Conservation (phyloP, 169 alveolate species). For the Toxoplasma gondii region DNA sequence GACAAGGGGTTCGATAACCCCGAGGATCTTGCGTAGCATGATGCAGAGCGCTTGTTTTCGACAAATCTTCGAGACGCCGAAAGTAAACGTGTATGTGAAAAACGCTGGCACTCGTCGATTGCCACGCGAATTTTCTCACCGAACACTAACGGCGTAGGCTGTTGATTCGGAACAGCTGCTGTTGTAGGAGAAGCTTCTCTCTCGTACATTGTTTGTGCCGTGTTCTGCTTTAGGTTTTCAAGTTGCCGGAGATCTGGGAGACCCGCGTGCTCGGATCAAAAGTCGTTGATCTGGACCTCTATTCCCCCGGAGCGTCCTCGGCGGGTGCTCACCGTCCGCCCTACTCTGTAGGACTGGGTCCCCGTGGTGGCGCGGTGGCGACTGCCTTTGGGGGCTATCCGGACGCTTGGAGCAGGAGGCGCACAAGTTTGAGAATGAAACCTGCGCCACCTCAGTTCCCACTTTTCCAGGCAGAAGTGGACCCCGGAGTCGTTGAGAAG, state of each 20-base stretch:
- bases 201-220: not conserved
- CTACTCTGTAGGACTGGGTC: not conserved
- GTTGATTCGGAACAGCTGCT: too few species aligned
- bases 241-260: constrained; percentile 2
- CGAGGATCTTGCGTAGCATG: too few species aligned
- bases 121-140: too few species aligned
- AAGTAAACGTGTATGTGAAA: too few species aligned
- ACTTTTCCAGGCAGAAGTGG: not conserved
- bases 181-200: not conserved
- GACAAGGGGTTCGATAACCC: too few species aligned
- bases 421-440: not conserved
- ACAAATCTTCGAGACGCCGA: too few species aligned
- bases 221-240: not conserved
- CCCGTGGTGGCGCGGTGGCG: not conserved
- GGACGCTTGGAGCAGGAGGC: not conserved
- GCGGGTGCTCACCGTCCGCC: not conserved
- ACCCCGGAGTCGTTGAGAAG: not conserved
- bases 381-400: not conserved
- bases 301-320: not conserved
- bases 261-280: not conserved
- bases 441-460: not conserved
- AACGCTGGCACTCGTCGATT: too few species aligned
- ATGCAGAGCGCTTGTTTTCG: too few species aligned
- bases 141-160: too few species aligned
- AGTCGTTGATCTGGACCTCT: not conserved